These are phyloP conservation scores for Eimeria necatrix DNA, from an alignment of 169 alveolate species.

Conservation along the genomic window DNA sequence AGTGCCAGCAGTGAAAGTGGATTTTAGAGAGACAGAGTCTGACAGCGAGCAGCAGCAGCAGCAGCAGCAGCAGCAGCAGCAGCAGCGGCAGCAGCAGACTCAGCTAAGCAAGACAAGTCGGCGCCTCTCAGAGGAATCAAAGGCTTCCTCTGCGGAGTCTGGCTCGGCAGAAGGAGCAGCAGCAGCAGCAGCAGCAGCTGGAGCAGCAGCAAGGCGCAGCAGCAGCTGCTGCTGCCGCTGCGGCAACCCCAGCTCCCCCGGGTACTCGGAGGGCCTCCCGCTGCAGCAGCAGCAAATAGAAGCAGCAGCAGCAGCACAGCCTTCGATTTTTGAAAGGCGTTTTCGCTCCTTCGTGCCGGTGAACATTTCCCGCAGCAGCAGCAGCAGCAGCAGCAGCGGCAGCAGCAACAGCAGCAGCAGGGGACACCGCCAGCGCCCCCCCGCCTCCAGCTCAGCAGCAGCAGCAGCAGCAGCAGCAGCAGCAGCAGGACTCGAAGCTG, in stretches of 20 bases:
- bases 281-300: background rate
- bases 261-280: too few relatives aligned
- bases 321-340: background rate
- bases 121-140: too few relatives aligned
- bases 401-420: slow-evolving; percentile 25
- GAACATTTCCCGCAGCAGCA: background rate
- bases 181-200: slow-evolving; percentile 12
- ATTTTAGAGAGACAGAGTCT: background rate
- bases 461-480: slow-evolving; percentile 47
- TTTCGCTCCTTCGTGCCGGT: background rate
- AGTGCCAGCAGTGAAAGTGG: background rate
- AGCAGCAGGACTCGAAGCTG: background rate
- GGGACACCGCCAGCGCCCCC: background rate
- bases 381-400: slow-evolving; percentile 35
- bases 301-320: slow-evolving; percentile 1
- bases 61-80: too few relatives aligned
- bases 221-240: background rate
- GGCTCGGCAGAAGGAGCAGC: background rate
- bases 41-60: too few relatives aligned
- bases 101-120: too few relatives aligned
- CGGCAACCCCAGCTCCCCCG: background rate
- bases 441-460: background rate
- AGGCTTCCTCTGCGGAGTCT: too few relatives aligned
- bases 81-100: too few relatives aligned
- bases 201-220: slow-evolving; percentile 18